These are phyloP conservation scores for Helotiales sp. DNA, from an alignment of 2,329 filamentous ascomycete genomes.

Conservation along the genomic window DNA sequence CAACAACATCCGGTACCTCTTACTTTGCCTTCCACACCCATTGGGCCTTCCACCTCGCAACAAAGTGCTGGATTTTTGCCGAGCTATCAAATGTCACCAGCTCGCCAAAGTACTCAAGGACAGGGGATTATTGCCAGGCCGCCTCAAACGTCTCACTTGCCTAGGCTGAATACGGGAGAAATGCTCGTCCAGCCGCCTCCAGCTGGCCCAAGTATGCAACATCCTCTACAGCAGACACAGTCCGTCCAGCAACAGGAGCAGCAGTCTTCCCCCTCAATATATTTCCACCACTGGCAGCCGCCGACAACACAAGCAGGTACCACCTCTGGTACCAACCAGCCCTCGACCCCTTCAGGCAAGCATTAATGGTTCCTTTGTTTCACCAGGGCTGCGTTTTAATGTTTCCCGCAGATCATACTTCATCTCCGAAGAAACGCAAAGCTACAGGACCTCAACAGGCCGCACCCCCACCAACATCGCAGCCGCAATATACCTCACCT, in stretches of 20 bases:
- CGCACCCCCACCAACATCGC: conserved; percentile 52
- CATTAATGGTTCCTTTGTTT: conserved; percentile 52
- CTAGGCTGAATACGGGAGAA: conserved; percentile 50
- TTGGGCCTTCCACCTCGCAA: conserved; percentile 34
- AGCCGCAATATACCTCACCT: conserved; percentile 56
- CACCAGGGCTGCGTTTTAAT: conserved; percentile 42
- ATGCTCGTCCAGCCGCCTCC: conserved; percentile 47
- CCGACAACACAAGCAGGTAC: conserved; percentile 67
- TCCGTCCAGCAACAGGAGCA: conserved; percentile 57
- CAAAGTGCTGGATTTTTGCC: conserved; percentile 37
- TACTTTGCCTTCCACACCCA: conserved; percentile 42
- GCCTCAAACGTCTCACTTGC: conserved; percentile 43
- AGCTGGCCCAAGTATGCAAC: conserved; percentile 47
- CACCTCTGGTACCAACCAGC: conserved; percentile 61
- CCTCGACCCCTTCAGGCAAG: conserved; percentile 76
- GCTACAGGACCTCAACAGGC: conserved; percentile 61
- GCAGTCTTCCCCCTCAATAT: conserved; percentile 72
- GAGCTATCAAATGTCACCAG: conserved; percentile 43
- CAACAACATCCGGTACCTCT: conserved; percentile 38
- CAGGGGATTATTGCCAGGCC: conserved; percentile 37
- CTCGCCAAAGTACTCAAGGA: conserved; percentile 37
- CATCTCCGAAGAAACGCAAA: conserved; percentile 87
- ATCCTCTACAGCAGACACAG: conserved; percentile 58
- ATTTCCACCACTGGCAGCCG: conserved; percentile 93
- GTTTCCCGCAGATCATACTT: conserved; percentile 62